Percentiles rank a stretch among this genome's conserved stretches.
Evolutionary conservation across 2,329 filamentous ascomycete genomes (phyloP).

Genomic region (Neofusicoccum cordaticola): DNA sequence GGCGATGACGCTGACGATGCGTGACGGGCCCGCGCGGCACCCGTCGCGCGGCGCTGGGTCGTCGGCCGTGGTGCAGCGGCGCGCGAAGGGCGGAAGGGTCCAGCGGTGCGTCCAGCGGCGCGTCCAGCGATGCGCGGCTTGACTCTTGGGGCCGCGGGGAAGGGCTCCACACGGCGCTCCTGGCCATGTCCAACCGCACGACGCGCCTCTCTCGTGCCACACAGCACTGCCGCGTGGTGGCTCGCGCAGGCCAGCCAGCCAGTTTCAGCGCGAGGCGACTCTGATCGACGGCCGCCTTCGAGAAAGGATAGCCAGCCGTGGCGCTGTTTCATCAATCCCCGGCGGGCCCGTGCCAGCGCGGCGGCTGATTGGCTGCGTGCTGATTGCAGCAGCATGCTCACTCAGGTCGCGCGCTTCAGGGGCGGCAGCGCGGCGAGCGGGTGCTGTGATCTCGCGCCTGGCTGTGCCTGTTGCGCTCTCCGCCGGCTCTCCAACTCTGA

Average conservation of each 20-base stretch:
- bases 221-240: conserved; percentile 11
- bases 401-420: conserved; percentile 7
- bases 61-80: background rate
- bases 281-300: background rate
- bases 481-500: conserved; percentile 4
- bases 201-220: background rate
- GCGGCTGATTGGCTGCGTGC: background rate
- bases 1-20: background rate
- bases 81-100: background rate
- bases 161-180: background rate
- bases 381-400: conserved; percentile 8
- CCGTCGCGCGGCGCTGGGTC: too few species aligned
- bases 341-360: background rate
- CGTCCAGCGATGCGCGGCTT: background rate
- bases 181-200: background rate
- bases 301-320: conserved; percentile 7
- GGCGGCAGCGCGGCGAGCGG: background rate
- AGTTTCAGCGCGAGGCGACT: conserved; percentile 8
- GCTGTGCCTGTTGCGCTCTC: background rate
- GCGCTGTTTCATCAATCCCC: conserved; percentile 14
- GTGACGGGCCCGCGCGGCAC: background rate
- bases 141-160: conserved; percentile 4
- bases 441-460: background rate
- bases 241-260: background rate
- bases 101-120: background rate